These are phyloP conservation scores for Ehretia macrophylla DNA, from an alignment of 257 asterid genomes.

Conservation along the genomic window DNA sequence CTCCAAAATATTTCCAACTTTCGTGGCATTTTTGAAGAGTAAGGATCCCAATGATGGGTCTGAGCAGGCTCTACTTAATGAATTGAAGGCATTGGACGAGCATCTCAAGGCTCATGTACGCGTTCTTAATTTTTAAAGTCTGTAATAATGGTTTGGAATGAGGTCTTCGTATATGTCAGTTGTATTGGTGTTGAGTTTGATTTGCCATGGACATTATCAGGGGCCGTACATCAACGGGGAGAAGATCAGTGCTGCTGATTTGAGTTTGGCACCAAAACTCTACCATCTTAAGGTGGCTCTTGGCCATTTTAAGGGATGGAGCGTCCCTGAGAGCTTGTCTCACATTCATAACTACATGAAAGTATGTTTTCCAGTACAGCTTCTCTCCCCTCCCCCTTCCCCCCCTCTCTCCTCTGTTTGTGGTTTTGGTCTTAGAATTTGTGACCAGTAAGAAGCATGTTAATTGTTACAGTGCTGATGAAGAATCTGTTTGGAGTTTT, in stretches of 20 bases:
- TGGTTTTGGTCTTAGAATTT: too few species aligned
- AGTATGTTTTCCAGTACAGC: constrained; percentile 29
- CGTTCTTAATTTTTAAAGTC: not conserved
- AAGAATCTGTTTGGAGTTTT: too few species aligned
- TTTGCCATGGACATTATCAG: constrained; percentile 21
- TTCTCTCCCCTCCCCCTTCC: not conserved
- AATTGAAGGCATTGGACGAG: constrained; percentile 67
- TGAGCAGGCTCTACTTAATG: constrained; percentile 60
- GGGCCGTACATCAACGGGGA: constrained; percentile 69
- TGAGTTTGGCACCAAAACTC: constrained; percentile 71
- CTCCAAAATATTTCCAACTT: constrained; percentile 58
- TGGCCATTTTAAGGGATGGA: constrained; percentile 71
- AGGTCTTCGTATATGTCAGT: not conserved
- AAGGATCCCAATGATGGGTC: constrained; percentile 72
- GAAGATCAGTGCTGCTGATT: constrained; percentile 57
- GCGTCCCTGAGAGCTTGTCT: constrained; percentile 58
- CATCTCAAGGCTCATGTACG: constrained; percentile 64
- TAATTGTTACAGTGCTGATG: too few species aligned
- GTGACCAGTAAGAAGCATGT: too few species aligned
- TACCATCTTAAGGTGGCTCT: constrained; percentile 68
- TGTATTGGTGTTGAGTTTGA: not conserved
- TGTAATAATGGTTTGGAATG: not conserved
- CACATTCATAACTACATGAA: constrained; percentile 50
- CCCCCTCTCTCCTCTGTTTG: too few species aligned
- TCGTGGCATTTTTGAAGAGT: constrained; percentile 69